Base-by-base conservation (phyloP, 169 alveolate genomes). In the Perkinsus chesapeaki region DNA sequence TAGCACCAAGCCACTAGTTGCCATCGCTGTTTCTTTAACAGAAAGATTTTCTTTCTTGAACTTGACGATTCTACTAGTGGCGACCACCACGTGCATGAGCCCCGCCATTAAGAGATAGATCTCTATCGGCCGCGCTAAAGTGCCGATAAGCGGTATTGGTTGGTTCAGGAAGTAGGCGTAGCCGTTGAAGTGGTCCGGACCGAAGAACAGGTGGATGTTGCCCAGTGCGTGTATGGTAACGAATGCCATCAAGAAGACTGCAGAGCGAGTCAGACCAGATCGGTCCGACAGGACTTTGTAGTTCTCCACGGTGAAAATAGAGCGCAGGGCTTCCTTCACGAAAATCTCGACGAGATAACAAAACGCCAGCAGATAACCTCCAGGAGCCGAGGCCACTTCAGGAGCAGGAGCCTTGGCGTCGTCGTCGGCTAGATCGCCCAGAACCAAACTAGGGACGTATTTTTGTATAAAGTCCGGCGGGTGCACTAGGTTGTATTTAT, bases 201-300 rank as follows among this genome's bases (percentile, higher is more conserved):
- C 95, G 47, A 48, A 72, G 94, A 94, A 94, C 39, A 94, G 92
- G 93, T 94, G 95, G 27, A 94, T 91, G 91, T 94, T 94, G 20
- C 95, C 95, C 27, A 94, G 93, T 0, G 95, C 95, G 37, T 94
- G 95, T 73, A 94, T 91, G 39, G 92, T 93, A 9, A 94, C 92
- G 93, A 94, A 94, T 39, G 92, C 93, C 91, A 94, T 73, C 92
- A 94, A 73, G 90, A 94, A 38, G 73, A 94, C 92, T 34, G 95
- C 95, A 39, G 94, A 92, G 48, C 95, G 95, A 73, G 95, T 94
- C 91, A 94, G 92, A 20, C 95, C 95, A 31, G 91, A 37, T 31
- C 95, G 95, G 93, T 94, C 95, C 73, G 91, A 90, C 72, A 93
- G 39, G 91, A 94, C 73, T 48, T 94, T 94, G 94, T 82, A 91